These are phyloP conservation scores for Suillus hirtellus DNA, from an alignment of 768 basidiomycete genomes.

Conservation along the genomic window DNA sequence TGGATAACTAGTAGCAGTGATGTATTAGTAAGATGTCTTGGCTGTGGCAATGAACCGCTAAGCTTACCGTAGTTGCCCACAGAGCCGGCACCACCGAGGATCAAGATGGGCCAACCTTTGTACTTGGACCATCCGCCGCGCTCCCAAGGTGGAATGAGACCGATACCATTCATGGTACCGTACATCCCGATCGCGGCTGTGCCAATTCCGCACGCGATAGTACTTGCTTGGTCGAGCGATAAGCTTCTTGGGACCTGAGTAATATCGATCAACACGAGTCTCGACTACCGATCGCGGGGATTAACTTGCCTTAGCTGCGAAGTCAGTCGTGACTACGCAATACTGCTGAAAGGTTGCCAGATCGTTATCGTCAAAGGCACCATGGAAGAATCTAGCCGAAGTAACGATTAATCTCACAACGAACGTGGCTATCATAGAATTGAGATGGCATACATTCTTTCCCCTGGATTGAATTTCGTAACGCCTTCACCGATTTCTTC, in stretches of 20 bases:
- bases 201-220: constrained; percentile 49
- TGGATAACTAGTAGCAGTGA: constrained; percentile 34
- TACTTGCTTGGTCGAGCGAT: constrained; percentile 49
- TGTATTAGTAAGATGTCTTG: constrained; percentile 17
- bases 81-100: constrained; percentile 49
- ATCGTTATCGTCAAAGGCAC: constrained; percentile 39
- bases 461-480: constrained; percentile 47
- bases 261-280: constrained; percentile 5
- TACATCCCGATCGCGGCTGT: constrained; percentile 55
- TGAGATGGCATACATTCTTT: constrained; percentile 46
- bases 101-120: constrained; percentile 43
- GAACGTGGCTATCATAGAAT: constrained; percentile 9
- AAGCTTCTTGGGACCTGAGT: constrained; percentile 46
- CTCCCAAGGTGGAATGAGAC: constrained; percentile 41
- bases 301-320: constrained; percentile 39
- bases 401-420: constrained; percentile 24
- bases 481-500: constrained; percentile 54
- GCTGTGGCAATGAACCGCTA: constrained; percentile 10
- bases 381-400: constrained; percentile 40
- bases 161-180: constrained; percentile 39
- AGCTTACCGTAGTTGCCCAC: constrained; percentile 51
- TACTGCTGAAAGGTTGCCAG: constrained; percentile 47
- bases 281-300: background rate
- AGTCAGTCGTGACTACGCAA: constrained; percentile 40
- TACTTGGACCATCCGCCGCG: constrained; percentile 41